Conservation (phyloP, 257 asterid genomes). For the Nicotiana otophora region DNA sequence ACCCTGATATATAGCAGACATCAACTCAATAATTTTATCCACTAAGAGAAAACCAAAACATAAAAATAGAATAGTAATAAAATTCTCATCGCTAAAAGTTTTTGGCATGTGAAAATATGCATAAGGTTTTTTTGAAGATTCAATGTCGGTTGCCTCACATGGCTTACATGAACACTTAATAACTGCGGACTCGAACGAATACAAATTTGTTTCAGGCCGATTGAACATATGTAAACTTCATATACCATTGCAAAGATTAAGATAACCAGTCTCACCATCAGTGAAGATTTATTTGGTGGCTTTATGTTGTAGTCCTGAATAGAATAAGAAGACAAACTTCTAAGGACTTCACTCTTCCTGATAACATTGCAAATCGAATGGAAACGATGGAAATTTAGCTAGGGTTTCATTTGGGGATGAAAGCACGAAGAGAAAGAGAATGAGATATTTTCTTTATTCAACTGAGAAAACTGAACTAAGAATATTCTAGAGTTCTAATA, state of each 20-base stretch:
- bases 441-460: no score
- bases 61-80: not conserved
- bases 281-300: constrained; percentile 22
- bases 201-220: constrained; percentile 65
- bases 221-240: constrained; percentile 66
- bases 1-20: constrained; percentile 37
- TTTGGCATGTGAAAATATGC: constrained; percentile 70
- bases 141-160: constrained; percentile 38
- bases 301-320: no score
- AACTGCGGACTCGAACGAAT: constrained; percentile 27
- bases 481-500: no score
- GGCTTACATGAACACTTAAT: constrained; percentile 46
- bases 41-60: not conserved
- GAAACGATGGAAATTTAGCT: no score
- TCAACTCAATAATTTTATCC: constrained; percentile 7
- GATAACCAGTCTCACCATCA: constrained; percentile 60
- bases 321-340: no score
- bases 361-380: no score
- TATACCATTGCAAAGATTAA: constrained; percentile 67
- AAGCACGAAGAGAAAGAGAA: no score
- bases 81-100: constrained; percentile 59
- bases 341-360: no score
- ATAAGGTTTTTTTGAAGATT: constrained; percentile 55
- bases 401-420: no score
- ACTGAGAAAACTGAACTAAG: no score